A percentile compares a stretch with the other conserved stretches of the same genome.
Evolutionary conservation across 176 grass and related monocot species (phyloP).

Genomic region (Zea luxurians): DNA sequence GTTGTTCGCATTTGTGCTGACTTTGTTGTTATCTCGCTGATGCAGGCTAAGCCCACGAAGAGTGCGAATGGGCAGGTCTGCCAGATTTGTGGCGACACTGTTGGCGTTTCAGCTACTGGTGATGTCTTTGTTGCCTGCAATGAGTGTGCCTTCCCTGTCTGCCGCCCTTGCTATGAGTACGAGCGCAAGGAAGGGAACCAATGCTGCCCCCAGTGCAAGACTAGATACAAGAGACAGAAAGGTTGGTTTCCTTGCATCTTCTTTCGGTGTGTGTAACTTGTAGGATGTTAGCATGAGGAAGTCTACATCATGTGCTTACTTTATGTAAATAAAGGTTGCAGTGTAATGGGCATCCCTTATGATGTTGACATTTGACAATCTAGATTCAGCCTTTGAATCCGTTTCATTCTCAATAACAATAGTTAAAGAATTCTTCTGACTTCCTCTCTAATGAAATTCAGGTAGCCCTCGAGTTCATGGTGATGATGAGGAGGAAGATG

Average conservation of each 20-base stretch:
- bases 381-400: neutral
- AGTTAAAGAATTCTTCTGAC: slow-evolving; percentile 17
- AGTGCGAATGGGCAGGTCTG: slow-evolving; percentile 68
- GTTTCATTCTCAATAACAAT: neutral
- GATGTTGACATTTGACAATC: neutral
- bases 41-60: slow-evolving; percentile 73
- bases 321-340: neutral
- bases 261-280: neutral
- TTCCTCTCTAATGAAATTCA: slow-evolving; percentile 36
- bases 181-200: slow-evolving; percentile 96
- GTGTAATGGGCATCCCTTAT: neutral
- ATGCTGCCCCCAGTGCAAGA: slow-evolving; percentile 99
- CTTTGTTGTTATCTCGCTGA: slow-evolving; percentile 3
- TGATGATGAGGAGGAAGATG: slow-evolving; percentile 95
- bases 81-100: slow-evolving; percentile 89
- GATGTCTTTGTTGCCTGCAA: slow-evolving; percentile 99
- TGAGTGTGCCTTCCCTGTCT: slow-evolving; percentile 97
- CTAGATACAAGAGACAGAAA: slow-evolving; percentile 98
- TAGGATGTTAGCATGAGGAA: neutral
- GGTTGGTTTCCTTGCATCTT: slow-evolving; percentile 41
- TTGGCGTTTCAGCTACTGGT: slow-evolving; percentile 68
- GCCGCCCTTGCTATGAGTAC: slow-evolving; percentile 97
- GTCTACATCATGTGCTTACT: neutral
- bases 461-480: slow-evolving; percentile 95
- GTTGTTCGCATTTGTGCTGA: slow-evolving; percentile 26